These are phyloP conservation scores for Pseudocercospora macadamiae DNA, from an alignment of 2,329 filamentous ascomycete species.

Conservation along the genomic window DNA sequence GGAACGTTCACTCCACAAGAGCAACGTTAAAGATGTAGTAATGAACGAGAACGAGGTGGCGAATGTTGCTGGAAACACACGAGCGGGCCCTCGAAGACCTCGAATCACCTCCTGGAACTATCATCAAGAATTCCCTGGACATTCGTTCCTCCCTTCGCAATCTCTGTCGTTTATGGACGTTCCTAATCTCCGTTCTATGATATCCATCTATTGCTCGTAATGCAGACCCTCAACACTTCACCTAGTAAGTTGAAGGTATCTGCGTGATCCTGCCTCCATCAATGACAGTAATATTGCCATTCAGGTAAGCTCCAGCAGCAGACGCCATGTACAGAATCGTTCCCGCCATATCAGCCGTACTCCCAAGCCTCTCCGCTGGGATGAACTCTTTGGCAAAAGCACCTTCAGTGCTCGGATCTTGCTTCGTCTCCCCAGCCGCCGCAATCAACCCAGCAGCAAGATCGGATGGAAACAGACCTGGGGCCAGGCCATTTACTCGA, in stretches of 20 bases:
- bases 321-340: constrained; percentile 67
- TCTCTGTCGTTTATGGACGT: no score
- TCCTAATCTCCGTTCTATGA: not conserved
- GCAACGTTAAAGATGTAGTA: no score
- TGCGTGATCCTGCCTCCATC: constrained; percentile 29
- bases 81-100: no score
- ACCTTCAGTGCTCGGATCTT: constrained; percentile 42
- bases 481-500: constrained; percentile 55
- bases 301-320: constrained; percentile 66
- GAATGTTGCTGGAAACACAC: no score
- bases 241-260: constrained; percentile 27
- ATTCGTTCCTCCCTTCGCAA: no score
- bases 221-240: no score
- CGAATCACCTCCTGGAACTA: no score
- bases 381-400: constrained; percentile 50
- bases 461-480: constrained; percentile 65
- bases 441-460: constrained; percentile 57
- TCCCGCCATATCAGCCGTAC: constrained; percentile 67
- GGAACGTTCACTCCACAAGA: no score
- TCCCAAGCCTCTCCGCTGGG: constrained; percentile 60
- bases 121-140: no score
- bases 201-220: not conserved
- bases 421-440: constrained; percentile 3
- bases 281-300: constrained; percentile 51
- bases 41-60: no score